These are phyloP conservation scores for Penicillium occitanis DNA, from an alignment of 2,329 filamentous ascomycete species.

Conservation along the genomic window DNA sequence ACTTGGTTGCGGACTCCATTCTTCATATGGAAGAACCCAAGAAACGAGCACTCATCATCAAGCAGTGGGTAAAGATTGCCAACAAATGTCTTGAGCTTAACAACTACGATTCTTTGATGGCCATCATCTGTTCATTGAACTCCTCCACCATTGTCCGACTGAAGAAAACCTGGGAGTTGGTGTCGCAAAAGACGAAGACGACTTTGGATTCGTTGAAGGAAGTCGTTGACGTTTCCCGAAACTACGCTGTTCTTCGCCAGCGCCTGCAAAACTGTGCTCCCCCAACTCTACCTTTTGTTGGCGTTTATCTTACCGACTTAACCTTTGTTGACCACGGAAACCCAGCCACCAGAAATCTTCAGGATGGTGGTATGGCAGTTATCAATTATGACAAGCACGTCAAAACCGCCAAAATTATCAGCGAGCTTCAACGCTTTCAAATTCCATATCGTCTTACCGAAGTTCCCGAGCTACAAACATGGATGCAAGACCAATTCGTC, in stretches of 20 bases:
- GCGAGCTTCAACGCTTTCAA: slow-evolving; percentile 93
- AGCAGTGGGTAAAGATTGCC: slow-evolving; percentile 97
- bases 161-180: slow-evolving; percentile 85
- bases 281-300: slow-evolving; percentile 91
- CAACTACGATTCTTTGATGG: slow-evolving; percentile 97
- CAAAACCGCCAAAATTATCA: slow-evolving; percentile 91
- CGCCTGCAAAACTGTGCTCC: slow-evolving; percentile 82
- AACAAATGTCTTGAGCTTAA: slow-evolving; percentile 81
- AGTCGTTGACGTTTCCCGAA: slow-evolving; percentile 87
- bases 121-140: slow-evolving; percentile 91
- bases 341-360: slow-evolving; percentile 75
- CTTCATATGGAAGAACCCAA: slow-evolving; percentile 85
- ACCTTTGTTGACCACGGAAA: slow-evolving; percentile 97
- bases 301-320: slow-evolving; percentile 93
- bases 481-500: slow-evolving; percentile 79
- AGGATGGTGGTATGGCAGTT: slow-evolving; percentile 68
- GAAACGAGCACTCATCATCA: slow-evolving; percentile 85
- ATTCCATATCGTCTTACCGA: slow-evolving; percentile 83
- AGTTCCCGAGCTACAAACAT: slow-evolving; percentile 85
- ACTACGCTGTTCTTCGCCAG: slow-evolving; percentile 82
- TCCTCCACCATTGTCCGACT: slow-evolving; percentile 86
- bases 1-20: slow-evolving; percentile 90
- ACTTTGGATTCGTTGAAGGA: slow-evolving; percentile 74
- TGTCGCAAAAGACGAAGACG: slow-evolving; percentile 79
- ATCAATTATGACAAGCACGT: slow-evolving; percentile 99